Conservation (phyloP, 148 eudicot genomes). For the Dianthus caryophyllus region DNA sequence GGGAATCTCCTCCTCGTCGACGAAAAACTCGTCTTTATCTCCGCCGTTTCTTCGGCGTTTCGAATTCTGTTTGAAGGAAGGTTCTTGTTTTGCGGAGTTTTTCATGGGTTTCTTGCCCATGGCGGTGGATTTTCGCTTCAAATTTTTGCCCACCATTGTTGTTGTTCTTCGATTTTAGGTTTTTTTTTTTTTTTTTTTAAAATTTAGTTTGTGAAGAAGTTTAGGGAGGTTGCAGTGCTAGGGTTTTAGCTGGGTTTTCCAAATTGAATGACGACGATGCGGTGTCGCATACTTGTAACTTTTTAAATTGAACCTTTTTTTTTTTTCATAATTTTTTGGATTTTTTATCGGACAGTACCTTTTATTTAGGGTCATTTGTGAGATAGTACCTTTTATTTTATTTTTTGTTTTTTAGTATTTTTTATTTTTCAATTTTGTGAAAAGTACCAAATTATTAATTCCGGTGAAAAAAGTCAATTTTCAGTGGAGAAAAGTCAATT, state of each 20-base stretch:
- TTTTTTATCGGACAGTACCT: too few relatives aligned
- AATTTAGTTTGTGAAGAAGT: background rate
- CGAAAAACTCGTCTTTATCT: conserved; percentile 3
- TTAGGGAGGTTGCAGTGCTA: background rate
- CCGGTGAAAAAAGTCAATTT: too few relatives aligned
- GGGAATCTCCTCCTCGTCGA: conserved; percentile 27
- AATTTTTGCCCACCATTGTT: conserved; percentile 15
- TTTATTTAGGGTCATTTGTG: too few relatives aligned
- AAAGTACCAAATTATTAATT: too few relatives aligned
- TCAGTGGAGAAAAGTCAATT: too few relatives aligned
- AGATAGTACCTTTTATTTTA: too few relatives aligned
- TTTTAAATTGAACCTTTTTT: too few relatives aligned
- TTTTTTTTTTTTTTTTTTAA: background rate
- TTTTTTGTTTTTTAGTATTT: too few relatives aligned
- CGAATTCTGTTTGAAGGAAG: conserved; percentile 10
- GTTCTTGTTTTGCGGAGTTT: background rate
- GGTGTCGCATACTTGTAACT: too few relatives aligned
- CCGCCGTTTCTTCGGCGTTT: conserved; percentile 5
- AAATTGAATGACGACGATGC: background rate
- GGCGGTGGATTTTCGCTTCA: conserved; percentile 9
- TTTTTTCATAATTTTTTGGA: too few relatives aligned
- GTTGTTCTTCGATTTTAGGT: background rate
- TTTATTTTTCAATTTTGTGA: too few relatives aligned
- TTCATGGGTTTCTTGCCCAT: conserved; percentile 8
- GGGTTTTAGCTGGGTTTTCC: conserved; percentile 15